Evolutionary conservation across 345 rosid genomes (phyloP), one percentile per base, ranked within the genome.

Genomic region (Noccaea bulbosa): DNA sequence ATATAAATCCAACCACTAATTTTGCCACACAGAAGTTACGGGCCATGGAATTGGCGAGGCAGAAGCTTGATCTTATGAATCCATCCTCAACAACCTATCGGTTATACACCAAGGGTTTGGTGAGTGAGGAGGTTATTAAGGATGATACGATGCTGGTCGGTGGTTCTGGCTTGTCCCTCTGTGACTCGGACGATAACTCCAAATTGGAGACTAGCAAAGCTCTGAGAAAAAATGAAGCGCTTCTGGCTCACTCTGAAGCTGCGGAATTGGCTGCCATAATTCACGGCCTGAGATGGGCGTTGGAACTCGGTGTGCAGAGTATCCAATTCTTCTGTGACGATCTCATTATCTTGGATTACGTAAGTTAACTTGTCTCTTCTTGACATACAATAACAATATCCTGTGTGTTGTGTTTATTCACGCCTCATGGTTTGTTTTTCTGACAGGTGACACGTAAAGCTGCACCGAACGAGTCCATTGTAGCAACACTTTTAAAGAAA

Each of bases 401-500:
- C n/a, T n/a, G n/a, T n/a, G n/a, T n/a, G n/a, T n/a, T n/a, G n/a
- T n/a, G n/a, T n/a, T n/a, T n/a, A n/a, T n/a, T n/a, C n/a, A n/a
- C n/a, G n/a, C n/a, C n/a, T n/a, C n/a, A n/a, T n/a, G n/a, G n/a
- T n/a, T n/a, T n/a, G n/a, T n/a, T n/a, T n/a, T n/a, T n/a, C n/a
- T n/a, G n/a, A n/a, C n/a, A n/a, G n/a, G n/a, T n/a, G n/a, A 35
- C 62, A 4, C 14, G 14, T 56, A 56, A 56, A 56, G 44, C 44
- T 56, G 44, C 27, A 56, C 27, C 62, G 2, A 9, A 37, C 14
- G 62, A 56, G 62, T 16, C 62, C 62, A 16, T 10, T 56, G 62
- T 56, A 56, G 43, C 44, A 56, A 56, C 15, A 37, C 62, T 56
- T 35, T 5, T 56, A 44, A 30, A 56, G 62, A 4, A 56, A 35